Evolutionary conservation across 108 stramenopile genomes (phyloP), one percentile per base, ranked within the genome.

Genomic region (Pelagomonas calceolata): DNA sequence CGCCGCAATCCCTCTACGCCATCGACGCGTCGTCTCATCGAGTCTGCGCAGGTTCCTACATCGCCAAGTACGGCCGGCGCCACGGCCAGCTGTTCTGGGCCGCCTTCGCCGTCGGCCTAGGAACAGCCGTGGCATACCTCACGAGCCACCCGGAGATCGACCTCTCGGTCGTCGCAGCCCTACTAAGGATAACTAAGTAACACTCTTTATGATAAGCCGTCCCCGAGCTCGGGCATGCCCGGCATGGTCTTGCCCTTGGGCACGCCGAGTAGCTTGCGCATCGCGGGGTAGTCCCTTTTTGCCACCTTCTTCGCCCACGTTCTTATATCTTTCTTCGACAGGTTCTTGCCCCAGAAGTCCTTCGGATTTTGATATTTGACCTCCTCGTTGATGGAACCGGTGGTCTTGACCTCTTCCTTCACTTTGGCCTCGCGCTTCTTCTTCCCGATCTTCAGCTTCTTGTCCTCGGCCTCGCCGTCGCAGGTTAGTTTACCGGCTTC

Each of bases 161-260:
- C n/a, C n/a, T n/a, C n/a, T n/a, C n/a, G n/a, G n/a, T n/a, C n/a
- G n/a, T n/a, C n/a, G n/a, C n/a, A n/a, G n/a, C n/a, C n/a, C n/a
- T n/a, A n/a, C n/a, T n/a, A n/a, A n/a, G n/a, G n/a, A n/a, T n/a
- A n/a, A n/a, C n/a, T n/a, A n/a, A n/a, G n/a, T n/a, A n/a, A n/a
- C n/a, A n/a, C n/a, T n/a, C n/a, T n/a, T n/a, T n/a, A n/a, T n/a
- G n/a, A n/a, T n/a, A n/a, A 10, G 39, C 93, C 93, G 78, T 94
- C 88, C 0, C 93, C 93, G 72, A 94, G 86, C 69, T 90, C 86
- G 73, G 91, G 91, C 44, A 81, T 70, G 34, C 93, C 93, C 32
- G 93, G 93, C 93, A 94, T 94, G 30, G 91, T 78, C 73, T 94
- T 94, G 1, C 89, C 89, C 66, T 46, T 78, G 32, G 93, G 93